Percentiles rank a stretch among this genome's conserved stretches.
Conservation (phyloP, 2,329 filamentous ascomycete genomes). For the Trichophyton equinum region DNA sequence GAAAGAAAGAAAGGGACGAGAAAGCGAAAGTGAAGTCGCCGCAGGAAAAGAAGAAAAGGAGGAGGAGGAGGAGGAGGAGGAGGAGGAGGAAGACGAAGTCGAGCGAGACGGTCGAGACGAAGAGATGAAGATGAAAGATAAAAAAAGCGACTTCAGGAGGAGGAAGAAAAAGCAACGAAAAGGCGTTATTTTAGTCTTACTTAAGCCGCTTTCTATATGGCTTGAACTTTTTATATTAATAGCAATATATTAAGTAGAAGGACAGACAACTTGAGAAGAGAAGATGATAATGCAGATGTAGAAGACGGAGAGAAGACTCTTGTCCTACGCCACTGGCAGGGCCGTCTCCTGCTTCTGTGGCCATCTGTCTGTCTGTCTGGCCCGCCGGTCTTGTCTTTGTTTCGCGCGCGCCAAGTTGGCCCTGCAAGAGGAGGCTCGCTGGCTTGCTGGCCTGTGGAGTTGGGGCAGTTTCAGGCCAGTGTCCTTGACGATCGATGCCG, state of each 20-base stretch:
- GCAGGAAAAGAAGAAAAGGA: neutral
- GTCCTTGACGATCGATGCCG: neutral
- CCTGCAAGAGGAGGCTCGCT: neutral
- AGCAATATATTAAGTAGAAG: neutral
- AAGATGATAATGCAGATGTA: neutral
- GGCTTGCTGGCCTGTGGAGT: neutral
- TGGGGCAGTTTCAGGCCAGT: neutral
- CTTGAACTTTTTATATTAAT: neutral
- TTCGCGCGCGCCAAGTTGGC: neutral
- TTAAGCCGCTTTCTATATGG: neutral
- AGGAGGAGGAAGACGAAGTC: neutral
- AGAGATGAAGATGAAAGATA: neutral
- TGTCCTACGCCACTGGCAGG: neutral
- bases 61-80: neutral
- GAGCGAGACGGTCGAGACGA: slow-evolving; percentile 10
- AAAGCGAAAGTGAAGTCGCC: neutral
- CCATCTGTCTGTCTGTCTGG: neutral
- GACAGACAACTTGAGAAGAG: neutral
- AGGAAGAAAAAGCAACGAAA: neutral
- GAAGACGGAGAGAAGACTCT: neutral
- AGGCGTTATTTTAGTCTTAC: neutral
- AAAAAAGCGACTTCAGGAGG: neutral
- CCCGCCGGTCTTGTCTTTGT: neutral
- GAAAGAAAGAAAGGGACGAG: neutral
- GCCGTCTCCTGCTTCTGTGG: neutral